A percentile compares a stretch with the other conserved stretches of the same genome.
These are phyloP conservation scores for Plantago major DNA, from an alignment of 257 asterid genomes.

Conservation along the genomic window DNA sequence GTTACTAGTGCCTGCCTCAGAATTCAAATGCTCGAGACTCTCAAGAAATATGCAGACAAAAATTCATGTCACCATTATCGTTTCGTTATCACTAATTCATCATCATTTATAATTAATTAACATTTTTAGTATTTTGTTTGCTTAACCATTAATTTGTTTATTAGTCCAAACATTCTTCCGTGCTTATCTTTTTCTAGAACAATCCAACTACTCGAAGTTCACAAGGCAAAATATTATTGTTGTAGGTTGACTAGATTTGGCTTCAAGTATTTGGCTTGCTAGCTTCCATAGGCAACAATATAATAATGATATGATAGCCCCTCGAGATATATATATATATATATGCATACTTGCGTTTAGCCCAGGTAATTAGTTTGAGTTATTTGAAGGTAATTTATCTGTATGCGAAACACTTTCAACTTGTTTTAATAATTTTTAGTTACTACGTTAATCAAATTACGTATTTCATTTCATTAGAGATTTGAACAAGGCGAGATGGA, in stretches of 20 bases:
- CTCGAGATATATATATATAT: too few relatives aligned
- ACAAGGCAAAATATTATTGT: slow-evolving; percentile 21
- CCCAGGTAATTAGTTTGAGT: too few relatives aligned
- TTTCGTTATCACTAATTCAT: slow-evolving; percentile 21
- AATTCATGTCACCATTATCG: slow-evolving; percentile 23
- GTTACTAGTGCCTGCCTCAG: too few relatives aligned
- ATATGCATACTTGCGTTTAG: too few relatives aligned
- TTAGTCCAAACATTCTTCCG: slow-evolving; percentile 35
- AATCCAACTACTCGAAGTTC: slow-evolving; percentile 7
- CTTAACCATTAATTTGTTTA: background rate
- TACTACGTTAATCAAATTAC: too few relatives aligned
- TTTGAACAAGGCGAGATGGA: too few relatives aligned
- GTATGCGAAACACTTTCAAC: too few relatives aligned
- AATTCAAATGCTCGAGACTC: slow-evolving; percentile 51
- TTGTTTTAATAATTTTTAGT: too few relatives aligned
- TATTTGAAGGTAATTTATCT: too few relatives aligned
- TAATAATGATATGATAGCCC: background rate
- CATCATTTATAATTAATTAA: background rate
- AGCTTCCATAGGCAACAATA: background rate
- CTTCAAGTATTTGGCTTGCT: slow-evolving; percentile 7
- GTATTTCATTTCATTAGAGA: too few relatives aligned
- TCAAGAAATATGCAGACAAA: slow-evolving; percentile 65
- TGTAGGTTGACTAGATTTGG: slow-evolving; percentile 20
- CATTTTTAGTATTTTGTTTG: too few relatives aligned
- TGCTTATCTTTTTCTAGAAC: slow-evolving; percentile 18